Evolutionary conservation across 495 filamentous ascomycete genomes (phyloP), one percentile per base, ranked within the genome.

Genomic region (Neurospora sp.): DNA sequence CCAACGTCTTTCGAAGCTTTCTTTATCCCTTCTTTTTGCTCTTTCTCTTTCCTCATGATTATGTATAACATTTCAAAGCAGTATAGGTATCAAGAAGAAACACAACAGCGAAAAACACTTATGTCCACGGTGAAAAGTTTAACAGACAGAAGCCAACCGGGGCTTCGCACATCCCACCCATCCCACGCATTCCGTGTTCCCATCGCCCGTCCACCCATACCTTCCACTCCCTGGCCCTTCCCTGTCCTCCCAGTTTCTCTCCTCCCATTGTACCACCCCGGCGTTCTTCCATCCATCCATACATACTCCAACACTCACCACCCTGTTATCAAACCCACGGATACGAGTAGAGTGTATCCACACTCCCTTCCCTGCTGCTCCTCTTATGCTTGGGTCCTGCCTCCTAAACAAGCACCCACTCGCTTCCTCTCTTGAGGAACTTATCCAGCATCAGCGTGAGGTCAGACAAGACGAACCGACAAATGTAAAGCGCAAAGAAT

Each of bases 401-500:
- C 48, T 59, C 18, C 70, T 74, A 97, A 46, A 73, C 75, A 39
- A 81, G 84, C 68, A 96, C 96, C 95, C 94, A 98, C 83, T 99
- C 95, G 76, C 89, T 96, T 41, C 95, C 93, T 73, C 95, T 88
- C 85, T 98, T 98, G 79, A 99, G 90, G 78, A 95, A 98, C 81
- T 98, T 99, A 81, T 99, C 96, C 78, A 98, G 85, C 84, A 99
- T 87, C 79, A 97, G 78, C 48, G 89, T 86, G 73, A 99, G 83
- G 81, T 99, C 96, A 9, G 91, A 85, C 68, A 98, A 81, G 39
- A 93, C 94, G 79, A 98, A 99, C 18, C 96, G 92, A 81, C 95
- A 98, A 20, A 99, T 86, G 79, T 94, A 98, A 81, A 99, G 97
- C 39, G 91, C 94, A 80, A 99, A 99, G 83, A 99, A 99, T 78